phyloP scores from a whole-genome alignment of 1,139 yeast genomes.

The Torulaspora pretoriensis region DNA sequence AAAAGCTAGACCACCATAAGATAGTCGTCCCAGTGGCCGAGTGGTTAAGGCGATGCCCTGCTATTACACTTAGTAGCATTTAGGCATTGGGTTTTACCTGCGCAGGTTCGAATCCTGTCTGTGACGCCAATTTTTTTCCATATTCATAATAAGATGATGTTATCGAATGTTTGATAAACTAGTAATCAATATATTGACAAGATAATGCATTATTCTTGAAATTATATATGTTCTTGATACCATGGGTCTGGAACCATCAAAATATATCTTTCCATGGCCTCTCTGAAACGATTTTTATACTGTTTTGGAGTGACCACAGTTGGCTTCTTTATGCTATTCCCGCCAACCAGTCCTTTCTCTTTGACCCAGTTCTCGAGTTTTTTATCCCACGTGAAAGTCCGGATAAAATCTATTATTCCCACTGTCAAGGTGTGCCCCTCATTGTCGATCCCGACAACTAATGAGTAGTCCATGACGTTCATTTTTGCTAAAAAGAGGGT shows the following conservation, averaged over 20 bases:
- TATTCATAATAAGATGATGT: no score
- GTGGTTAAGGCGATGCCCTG: slow-evolving; percentile 89
- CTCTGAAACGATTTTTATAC: slow-evolving; percentile 87
- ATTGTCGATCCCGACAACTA: slow-evolving; percentile 85
- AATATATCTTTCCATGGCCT: slow-evolving; percentile 95
- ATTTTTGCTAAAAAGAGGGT: slow-evolving; percentile 89
- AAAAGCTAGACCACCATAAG: neutral
- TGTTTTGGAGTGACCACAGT: slow-evolving; percentile 96
- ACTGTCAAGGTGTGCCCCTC: slow-evolving; percentile 67
- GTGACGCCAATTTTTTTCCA: slow-evolving; percentile 41
- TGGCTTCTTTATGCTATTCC: slow-evolving; percentile 87
- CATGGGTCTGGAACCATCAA: slow-evolving; percentile 90
- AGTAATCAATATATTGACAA: neutral
- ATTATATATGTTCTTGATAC: slow-evolving; percentile 42
- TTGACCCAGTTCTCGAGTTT: slow-evolving; percentile 98
- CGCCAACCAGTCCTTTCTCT: slow-evolving; percentile 83
- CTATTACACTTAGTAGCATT: slow-evolving; percentile 41
- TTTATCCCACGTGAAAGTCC: slow-evolving; percentile 98
- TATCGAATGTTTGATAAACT: neutral
- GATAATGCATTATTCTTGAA: slow-evolving; percentile 4
- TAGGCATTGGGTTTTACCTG: slow-evolving; percentile 55
- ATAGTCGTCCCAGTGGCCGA: slow-evolving; percentile 64
- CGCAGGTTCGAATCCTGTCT: slow-evolving; percentile 67
- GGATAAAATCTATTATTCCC: slow-evolving; percentile 91
- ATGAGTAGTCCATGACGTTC: slow-evolving; percentile 98